A percentile compares a stretch with the other conserved stretches of the same genome.
These are phyloP conservation scores for Tetracladium marchalianum DNA, from an alignment of 495 filamentous ascomycete species.

Conservation along the genomic window DNA sequence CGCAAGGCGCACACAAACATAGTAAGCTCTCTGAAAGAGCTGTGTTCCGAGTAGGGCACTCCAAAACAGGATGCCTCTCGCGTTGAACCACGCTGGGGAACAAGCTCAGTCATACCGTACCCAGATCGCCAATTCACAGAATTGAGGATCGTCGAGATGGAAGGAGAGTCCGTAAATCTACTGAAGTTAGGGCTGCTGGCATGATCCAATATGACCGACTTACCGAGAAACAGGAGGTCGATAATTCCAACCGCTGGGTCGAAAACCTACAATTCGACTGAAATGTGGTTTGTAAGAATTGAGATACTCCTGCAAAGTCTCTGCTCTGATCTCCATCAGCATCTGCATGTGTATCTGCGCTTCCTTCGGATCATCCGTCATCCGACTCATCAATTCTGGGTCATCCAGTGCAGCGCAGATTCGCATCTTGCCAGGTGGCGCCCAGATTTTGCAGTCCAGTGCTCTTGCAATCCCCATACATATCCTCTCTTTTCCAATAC, in stretches of 20 bases:
- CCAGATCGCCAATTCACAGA: conserved; percentile 60
- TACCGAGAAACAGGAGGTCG: conserved; percentile 50
- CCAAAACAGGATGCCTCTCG: conserved; percentile 71
- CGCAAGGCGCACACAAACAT: conserved; percentile 83
- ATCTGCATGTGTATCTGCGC: conserved; percentile 98
- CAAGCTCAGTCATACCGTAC: conserved; percentile 55
- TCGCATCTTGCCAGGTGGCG: conserved; percentile 66
- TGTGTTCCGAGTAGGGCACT: conserved; percentile 93
- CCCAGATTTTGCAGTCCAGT: conserved; percentile 83
- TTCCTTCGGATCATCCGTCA: conserved; percentile 71
- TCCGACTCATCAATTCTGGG: conserved; percentile 59
- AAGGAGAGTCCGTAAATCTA: conserved; percentile 50
- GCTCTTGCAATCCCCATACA: conserved; percentile 86
- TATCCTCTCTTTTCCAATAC: conserved; percentile 95
- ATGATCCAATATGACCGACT: background rate
- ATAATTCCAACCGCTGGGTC: conserved; percentile 89
- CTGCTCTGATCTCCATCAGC: conserved; percentile 79
- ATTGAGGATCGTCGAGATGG: conserved; percentile 60
- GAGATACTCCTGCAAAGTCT: conserved; percentile 84
- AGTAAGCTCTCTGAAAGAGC: conserved; percentile 84
- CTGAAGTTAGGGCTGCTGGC: background rate
- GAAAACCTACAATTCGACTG: conserved; percentile 78
- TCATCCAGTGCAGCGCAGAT: conserved; percentile 84
- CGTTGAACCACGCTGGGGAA: conserved; percentile 70
- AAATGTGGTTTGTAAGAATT: conserved; percentile 67